A percentile compares a stretch with the other conserved stretches of the same genome.
Conservation (phyloP, 768 basidiomycete species). For the Boletales sp. region DNA sequence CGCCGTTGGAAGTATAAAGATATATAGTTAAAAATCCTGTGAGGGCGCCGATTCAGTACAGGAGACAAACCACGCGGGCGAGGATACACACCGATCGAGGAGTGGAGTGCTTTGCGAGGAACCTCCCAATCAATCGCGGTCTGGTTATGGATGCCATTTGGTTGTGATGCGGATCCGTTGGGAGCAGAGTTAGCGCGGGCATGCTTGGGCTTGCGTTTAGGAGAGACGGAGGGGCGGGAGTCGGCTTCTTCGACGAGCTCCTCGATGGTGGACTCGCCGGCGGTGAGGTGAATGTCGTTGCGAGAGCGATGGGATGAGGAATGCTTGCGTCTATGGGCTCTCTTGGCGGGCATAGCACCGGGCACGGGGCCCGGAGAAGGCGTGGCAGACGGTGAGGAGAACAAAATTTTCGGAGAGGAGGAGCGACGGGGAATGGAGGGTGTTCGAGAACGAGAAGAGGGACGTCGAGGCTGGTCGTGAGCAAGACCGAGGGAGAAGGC, state of each 20-base stretch:
- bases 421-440: constrained; percentile 37
- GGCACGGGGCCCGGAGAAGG: constrained; percentile 21
- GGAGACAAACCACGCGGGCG: constrained; percentile 1
- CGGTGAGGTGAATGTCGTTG: constrained; percentile 4
- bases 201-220: constrained; percentile 17
- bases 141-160: constrained; percentile 7
- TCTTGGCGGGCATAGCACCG: constrained; percentile 38
- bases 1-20: constrained; percentile 49
- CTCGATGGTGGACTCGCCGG: constrained; percentile 18
- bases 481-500: constrained; percentile 34
- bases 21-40: constrained; percentile 63
- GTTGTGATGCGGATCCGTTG: constrained; percentile 5
- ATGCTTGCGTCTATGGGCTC: constrained; percentile 20
- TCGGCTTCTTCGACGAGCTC: constrained; percentile 24
- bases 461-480: constrained; percentile 32
- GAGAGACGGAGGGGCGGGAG: constrained; percentile 9
- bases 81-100: constrained; percentile 73
- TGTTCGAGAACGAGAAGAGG: constrained; percentile 20
- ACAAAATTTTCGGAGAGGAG: constrained; percentile 46
- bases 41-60: not conserved
- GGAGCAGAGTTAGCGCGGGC: constrained; percentile 5
- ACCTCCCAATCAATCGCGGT: constrained; percentile 76
- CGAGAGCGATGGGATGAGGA: constrained; percentile 25
- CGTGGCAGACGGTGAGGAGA: constrained; percentile 26
- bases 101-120: constrained; percentile 82